Evolutionary conservation across 441 rosid genomes (phyloP), one percentile per base, ranked within the genome.

Genomic region (Aleurites moluccanus): DNA sequence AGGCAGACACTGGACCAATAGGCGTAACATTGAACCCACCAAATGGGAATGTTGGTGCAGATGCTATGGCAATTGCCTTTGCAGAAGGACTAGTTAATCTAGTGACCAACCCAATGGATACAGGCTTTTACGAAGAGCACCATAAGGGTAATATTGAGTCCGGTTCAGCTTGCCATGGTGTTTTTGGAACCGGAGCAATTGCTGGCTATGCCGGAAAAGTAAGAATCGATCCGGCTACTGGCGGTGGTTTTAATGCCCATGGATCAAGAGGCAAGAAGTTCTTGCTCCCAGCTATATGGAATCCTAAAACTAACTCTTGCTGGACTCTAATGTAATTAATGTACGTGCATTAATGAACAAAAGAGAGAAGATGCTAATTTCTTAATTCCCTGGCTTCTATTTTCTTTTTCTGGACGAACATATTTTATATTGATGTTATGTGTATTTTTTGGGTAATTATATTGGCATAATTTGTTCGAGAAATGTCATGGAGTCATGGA

Each of bases 281-380:
- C 80, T 85, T 90, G 86, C 80, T 90, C 79, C 95, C 92, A 18
- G 85, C 85, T 14, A 18, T 88, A n/a, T 87, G 89, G 88, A 69
- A 87, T 65, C 89, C 88, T 25, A 78, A 27, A 66, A 83, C 89
- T 1, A 27, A 47, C 1, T 8, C 81, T 9, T 86, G 88, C 75
- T 83, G 80, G 79, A 86, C 88, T 15, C 63, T 79, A 10, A 33
- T 81, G 78, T 84, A 75, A 21, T n/a, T 38, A n/a, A 6, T 18
- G 50, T 45, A 45, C 50, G 15, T 45, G 33, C 3, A 30, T 38
- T 38, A 38, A 38, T 38, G 40, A 38, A 38, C 9, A 38, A 49
- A 18, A 49, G 53, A 49, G 3, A 49, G 53, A 14, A 49, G 0
- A 49, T 49, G 20, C 53, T 14, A 49, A 49, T 49, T 49, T 49